Conservation (phyloP, 2,329 filamentous ascomycete genomes). For the Monilinia fructicola region DNA sequence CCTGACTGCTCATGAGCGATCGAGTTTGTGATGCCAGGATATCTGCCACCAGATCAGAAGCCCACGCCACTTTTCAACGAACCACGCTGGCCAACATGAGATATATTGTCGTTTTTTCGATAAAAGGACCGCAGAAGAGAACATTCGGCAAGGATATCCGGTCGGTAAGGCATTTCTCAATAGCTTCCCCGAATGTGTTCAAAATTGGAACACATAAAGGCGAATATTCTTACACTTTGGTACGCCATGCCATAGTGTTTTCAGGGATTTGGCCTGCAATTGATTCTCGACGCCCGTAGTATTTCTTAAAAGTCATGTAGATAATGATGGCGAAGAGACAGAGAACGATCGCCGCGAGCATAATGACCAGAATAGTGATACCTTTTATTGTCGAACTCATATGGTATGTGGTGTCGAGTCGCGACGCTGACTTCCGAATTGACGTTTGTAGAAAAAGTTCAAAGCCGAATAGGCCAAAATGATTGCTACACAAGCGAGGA, state of each 20-base stretch:
- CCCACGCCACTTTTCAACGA: background rate
- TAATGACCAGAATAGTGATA: slow-evolving; percentile 10
- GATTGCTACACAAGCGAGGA: slow-evolving; percentile 20
- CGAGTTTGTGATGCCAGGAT: slow-evolving; percentile 2
- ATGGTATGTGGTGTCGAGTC: slow-evolving; percentile 4
- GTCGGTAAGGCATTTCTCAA: slow-evolving; percentile 7
- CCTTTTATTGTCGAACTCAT: slow-evolving; percentile 16
- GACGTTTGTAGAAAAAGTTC: slow-evolving; percentile 23
- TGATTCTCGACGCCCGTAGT: slow-evolving; percentile 9
- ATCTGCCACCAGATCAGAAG: slow-evolving; percentile 7
- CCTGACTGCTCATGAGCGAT: background rate
- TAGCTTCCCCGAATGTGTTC: slow-evolving; percentile 10
- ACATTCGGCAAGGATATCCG: background rate
- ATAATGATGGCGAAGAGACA: slow-evolving; percentile 11
- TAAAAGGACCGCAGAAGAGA: background rate
- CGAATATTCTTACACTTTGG: slow-evolving; percentile 14
- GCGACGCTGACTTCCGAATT: slow-evolving; percentile 23
- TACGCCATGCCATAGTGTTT: slow-evolving; percentile 18
- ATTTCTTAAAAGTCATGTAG: slow-evolving; percentile 10
- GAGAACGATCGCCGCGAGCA: background rate
- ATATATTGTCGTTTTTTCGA: background rate
- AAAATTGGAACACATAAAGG: slow-evolving; percentile 3
- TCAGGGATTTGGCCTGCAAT: slow-evolving; percentile 12
- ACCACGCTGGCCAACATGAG: background rate
- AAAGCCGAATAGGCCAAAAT: slow-evolving; percentile 21